Evolutionary conservation across 208 protist species (phyloP), one percentile per base, ranked within the genome.

Genomic region (Angomonas ambiguus): DNA sequence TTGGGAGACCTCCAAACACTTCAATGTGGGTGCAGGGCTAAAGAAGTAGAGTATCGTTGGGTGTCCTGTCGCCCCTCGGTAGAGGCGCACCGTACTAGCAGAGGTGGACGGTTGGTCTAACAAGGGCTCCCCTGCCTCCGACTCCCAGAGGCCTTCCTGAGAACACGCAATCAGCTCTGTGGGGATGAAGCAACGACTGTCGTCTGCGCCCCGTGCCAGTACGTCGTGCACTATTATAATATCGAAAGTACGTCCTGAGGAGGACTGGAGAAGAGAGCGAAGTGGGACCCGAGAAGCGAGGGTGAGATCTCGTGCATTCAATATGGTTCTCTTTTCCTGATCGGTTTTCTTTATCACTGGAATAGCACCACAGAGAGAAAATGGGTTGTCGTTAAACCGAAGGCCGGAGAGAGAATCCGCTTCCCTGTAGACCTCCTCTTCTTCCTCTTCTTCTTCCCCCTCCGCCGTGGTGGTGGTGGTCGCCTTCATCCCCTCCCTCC

Each of bases 31-130:
- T 2, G 62, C 24, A 4, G 27, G 27, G 16, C 68, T 62, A 33
- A 74, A 51, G 33, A 69, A 74, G 56, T 74, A 74, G 16, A 74
- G 8, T 16, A 74, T 53, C 3, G 69, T 68, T 2, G 69, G 69
- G 55, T 69, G 48, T 10, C 63, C 69, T 1, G 62, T 53, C 11
- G 55, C 62, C 11, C 69, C 69, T 28, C 34, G 69, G 38, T 65
- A 74, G 20, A 74, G 51, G 5, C 62, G 69, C 34, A 74, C 69
- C 2, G 24, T 22, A 31, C 69, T 62, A 20, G 58, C 18, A 5
- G 8, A 18, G 53, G 2, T 25, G 32, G 27, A 69, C 62, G 28
- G 62, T 22, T 8, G 45, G 48, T 8, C 18, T 28, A 33, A 22
- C 32, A 2, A 4, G 10, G 53, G 53, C 25, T 59, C 31, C 27